Base-by-base conservation (phyloP, 768 basidiomycete genomes). In the Sistotremastrum suecicum region DNA sequence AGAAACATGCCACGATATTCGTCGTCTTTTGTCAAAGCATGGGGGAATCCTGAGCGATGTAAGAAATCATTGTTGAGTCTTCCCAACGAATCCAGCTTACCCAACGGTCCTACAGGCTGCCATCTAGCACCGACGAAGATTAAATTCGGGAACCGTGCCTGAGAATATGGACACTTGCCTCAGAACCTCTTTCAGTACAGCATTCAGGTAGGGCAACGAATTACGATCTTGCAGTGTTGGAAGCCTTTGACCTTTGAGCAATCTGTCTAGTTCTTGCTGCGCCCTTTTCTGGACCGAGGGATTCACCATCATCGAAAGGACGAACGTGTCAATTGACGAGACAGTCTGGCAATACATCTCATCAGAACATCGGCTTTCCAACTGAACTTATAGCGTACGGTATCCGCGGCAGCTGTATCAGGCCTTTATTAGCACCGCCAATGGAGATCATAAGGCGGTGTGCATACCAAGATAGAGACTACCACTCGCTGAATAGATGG, bases 321-420 rank as follows among this genome's bases (percentile, higher is more conserved):
- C 34, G 40, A 66, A 65, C 9, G 52, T 56, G 34, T 55, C 28
- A 5, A 66, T 66, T 1, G 72, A 66, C 38, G 77, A 76, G 50
- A 78, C 78, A 12, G 74, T 80, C 78, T 80, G 59, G 1, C 48
- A 45, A 39, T 20, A 20, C 20, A 20, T 20, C 20, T 20, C 20
- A 20, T 20, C 20, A 20, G 20, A 20, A 20, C 20, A 20, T 20
- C 20, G 20, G 20, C 20, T 20, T 20, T 20, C 20, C 20, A 20
- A 20, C 20, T 20, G 20, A 20, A 20, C 20, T 20, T 20, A 20
- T 20, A 20, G 20, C 20, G 20, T 20, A 20, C 20, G 20, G 20
- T 20, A 20, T 20, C 20, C 20, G 20, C 20, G 20, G 20, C 20
- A 20, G 20, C 20, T 20, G 20, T 20, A 20, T 20, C 20, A 20